Conservation (phyloP, 495 filamentous ascomycete genomes). For the Penicillium canariense region DNA sequence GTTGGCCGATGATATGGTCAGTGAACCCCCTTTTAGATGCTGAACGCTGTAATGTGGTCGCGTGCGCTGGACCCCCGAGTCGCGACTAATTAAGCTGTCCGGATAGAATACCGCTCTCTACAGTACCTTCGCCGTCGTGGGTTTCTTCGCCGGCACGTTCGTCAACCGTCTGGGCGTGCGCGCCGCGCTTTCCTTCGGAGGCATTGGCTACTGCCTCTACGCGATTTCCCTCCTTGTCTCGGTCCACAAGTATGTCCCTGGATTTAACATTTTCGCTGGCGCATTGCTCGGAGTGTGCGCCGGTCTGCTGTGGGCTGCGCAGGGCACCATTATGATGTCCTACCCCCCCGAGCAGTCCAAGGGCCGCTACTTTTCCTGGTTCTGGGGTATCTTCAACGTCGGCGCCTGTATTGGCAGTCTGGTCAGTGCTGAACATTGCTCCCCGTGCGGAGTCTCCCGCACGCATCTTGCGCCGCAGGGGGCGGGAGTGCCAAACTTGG, state of each 20-base stretch:
- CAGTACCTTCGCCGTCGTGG: constrained; percentile 51
- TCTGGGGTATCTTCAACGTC: constrained; percentile 55
- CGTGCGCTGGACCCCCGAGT: no score
- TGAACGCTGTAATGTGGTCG: not conserved
- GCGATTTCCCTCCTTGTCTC: constrained; percentile 52
- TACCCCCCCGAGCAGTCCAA: constrained; percentile 48
- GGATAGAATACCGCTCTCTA: constrained; percentile 60
- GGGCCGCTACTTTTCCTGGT: constrained; percentile 50
- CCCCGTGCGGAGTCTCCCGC: no score
- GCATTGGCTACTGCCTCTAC: constrained; percentile 48
- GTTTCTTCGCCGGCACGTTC: constrained; percentile 53
- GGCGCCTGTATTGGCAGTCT: constrained; percentile 49
- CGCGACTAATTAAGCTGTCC: constrained; percentile 5
- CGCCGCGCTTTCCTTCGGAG: constrained; percentile 41
- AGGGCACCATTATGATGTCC: constrained; percentile 55
- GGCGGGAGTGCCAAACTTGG: no score
- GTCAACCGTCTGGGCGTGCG: constrained; percentile 47
- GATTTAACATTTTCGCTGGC: constrained; percentile 70
- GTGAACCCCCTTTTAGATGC: constrained; percentile 3
- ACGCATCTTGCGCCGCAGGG: no score
- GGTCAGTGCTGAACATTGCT: constrained; percentile 27
- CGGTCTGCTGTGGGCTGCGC: constrained; percentile 49
- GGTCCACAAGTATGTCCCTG: constrained; percentile 66
- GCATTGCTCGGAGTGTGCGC: constrained; percentile 49
- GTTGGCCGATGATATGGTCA: constrained; percentile 42